These are phyloP conservation scores for Metschnikowia proteae DNA, from an alignment of 805 yeast species.

Conservation along the genomic window DNA sequence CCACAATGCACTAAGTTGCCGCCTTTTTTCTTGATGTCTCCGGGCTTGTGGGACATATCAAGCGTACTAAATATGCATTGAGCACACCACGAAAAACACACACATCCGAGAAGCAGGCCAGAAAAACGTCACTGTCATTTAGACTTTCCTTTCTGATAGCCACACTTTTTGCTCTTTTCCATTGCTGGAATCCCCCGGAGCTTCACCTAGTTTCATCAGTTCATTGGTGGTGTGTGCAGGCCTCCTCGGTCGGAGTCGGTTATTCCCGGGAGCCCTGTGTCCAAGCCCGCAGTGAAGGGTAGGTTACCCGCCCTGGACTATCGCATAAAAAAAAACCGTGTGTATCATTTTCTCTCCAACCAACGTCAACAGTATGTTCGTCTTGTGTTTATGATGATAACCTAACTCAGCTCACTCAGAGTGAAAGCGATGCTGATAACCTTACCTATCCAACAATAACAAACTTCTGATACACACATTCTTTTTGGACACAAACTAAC, in stretches of 20 bases:
- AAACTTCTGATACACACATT: constrained; percentile 27
- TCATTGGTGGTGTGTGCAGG: not conserved
- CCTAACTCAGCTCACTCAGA: constrained; percentile 59
- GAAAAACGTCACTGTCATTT: too few species aligned
- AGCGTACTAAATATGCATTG: too few species aligned
- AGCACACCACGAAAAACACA: too few species aligned
- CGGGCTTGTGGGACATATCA: too few species aligned
- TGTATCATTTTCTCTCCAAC: not conserved
- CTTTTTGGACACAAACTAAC: constrained; percentile 10
- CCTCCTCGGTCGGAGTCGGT: not conserved
- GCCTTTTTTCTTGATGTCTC: too few species aligned
- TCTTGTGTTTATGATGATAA: constrained; percentile 43
- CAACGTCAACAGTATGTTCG: constrained; percentile 5
- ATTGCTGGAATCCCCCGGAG: too few species aligned
- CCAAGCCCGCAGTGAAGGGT: not conserved
- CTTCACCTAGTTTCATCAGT: too few species aligned
- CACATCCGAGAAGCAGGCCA: too few species aligned
- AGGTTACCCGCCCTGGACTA: not conserved
- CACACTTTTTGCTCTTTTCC: too few species aligned
- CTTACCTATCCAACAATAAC: constrained; percentile 42
- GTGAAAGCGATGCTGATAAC: constrained; percentile 48
- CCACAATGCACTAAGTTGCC: too few species aligned
- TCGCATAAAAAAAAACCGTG: constrained; percentile 1
- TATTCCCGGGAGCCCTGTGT: not conserved
- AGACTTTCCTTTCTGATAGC: too few species aligned